Percentiles rank a stretch among this genome's conserved stretches.
Conservation (phyloP, 306 rosid species). For the Sophora flavescens region DNA sequence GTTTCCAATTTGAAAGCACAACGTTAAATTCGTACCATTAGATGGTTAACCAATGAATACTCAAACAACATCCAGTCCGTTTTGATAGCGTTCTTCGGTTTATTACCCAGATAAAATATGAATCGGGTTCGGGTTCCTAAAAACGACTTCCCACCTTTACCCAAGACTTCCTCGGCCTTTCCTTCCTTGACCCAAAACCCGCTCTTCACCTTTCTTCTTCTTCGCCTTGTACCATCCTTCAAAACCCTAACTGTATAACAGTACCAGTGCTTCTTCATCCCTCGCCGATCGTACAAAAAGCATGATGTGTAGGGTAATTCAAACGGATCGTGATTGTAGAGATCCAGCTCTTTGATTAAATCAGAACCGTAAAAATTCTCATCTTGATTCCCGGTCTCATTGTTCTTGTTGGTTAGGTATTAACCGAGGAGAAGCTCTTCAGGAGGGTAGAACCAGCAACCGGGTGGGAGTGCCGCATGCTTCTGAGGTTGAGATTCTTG, state of each 20-base stretch:
- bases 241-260: slow-evolving; percentile 55
- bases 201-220: slow-evolving; percentile 52
- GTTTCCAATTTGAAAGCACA: too few species aligned
- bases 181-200: slow-evolving; percentile 77
- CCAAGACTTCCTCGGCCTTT: slow-evolving; percentile 48
- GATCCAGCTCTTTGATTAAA: slow-evolving; percentile 65
- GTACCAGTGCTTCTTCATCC: slow-evolving; percentile 67
- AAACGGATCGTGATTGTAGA: slow-evolving; percentile 58
- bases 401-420: slow-evolving; percentile 60
- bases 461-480: slow-evolving; percentile 54
- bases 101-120: slow-evolving; percentile 61
- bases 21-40: slow-evolving; percentile 51
- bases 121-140: slow-evolving; percentile 64
- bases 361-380: slow-evolving; percentile 41
- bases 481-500: neutral
- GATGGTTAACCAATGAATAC: slow-evolving; percentile 57
- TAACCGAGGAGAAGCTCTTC: slow-evolving; percentile 62
- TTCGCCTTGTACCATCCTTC: slow-evolving; percentile 40
- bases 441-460: slow-evolving; percentile 70
- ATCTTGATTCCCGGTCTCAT: neutral
- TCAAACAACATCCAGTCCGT: slow-evolving; percentile 71
- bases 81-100: slow-evolving; percentile 39
- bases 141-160: slow-evolving; percentile 44
- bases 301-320: slow-evolving; percentile 59
- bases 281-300: slow-evolving; percentile 61